Conservation (phyloP, 2,329 filamentous ascomycete genomes). For the Cryphonectria carpinicola region DNA sequence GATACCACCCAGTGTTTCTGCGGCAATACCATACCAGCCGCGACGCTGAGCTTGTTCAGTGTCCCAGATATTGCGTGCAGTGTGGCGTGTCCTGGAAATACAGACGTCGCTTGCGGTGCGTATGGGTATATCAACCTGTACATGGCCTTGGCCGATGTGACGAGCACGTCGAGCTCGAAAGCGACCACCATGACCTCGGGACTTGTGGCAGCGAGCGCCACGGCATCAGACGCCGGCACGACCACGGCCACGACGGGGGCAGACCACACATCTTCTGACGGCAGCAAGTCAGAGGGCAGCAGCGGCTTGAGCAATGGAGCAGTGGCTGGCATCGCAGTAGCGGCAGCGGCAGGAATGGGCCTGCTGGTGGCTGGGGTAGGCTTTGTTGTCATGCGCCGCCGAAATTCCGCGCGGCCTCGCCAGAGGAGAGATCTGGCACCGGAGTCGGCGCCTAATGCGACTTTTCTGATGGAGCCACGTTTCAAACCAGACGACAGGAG, state of each 20-base stretch:
- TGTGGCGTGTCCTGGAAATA: not conserved
- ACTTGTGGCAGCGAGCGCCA: not conserved
- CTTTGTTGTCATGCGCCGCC: not conserved
- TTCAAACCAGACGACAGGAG: not conserved
- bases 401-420: not conserved
- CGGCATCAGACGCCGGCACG: not conserved
- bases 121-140: conserved; percentile 3
- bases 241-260: not conserved
- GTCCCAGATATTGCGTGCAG: not conserved
- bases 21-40: not conserved
- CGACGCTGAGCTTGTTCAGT: not conserved
- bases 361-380: not conserved
- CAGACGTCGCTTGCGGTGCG: not conserved
- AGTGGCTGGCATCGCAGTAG: not conserved
- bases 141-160: not conserved
- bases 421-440: not conserved
- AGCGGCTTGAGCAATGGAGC: not conserved
- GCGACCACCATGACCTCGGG: not conserved
- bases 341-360: not conserved
- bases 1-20: not conserved
- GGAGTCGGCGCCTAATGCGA: not conserved
- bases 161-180: not conserved
- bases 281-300: not conserved
- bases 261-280: not conserved
- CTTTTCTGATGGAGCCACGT: not conserved